phyloP scores from a whole-genome alignment of 371 early-diverging fungal genomes.

The Capniomyces stellatus region DNA sequence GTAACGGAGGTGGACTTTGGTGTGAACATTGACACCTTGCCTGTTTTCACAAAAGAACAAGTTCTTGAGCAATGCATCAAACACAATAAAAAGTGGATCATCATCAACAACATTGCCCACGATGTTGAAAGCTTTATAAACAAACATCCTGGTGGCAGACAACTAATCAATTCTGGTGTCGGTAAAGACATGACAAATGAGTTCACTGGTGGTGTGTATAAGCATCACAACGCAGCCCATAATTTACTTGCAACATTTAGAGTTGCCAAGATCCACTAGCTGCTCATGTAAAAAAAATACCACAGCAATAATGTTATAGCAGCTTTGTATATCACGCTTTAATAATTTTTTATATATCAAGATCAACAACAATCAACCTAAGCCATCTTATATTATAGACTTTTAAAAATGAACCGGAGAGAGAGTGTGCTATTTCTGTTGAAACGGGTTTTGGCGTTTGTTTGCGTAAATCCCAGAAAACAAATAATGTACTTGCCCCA shows the following conservation, averaged over 20 bases:
- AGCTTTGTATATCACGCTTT: background rate
- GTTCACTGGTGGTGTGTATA: constrained; percentile 80
- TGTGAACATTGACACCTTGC: constrained; percentile 44
- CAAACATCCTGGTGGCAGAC: constrained; percentile 81
- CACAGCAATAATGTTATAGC: background rate
- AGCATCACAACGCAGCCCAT: constrained; percentile 64
- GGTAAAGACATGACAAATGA: constrained; percentile 72
- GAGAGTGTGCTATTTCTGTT: too few relatives aligned
- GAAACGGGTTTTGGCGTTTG: too few relatives aligned
- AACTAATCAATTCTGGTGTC: constrained; percentile 45
- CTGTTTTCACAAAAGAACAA: constrained; percentile 54
- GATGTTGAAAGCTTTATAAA: constrained; percentile 75
- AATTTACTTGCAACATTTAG: constrained; percentile 28
- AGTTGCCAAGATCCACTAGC: background rate
- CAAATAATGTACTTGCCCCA: too few relatives aligned
- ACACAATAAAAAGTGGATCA: constrained; percentile 50
- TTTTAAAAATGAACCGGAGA: too few relatives aligned
- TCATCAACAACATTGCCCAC: constrained; percentile 75
- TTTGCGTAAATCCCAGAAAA: too few relatives aligned
- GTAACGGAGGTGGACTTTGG: constrained; percentile 56
- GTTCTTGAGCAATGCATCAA: constrained; percentile 38
- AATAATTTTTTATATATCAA: too few relatives aligned
- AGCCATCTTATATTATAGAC: too few relatives aligned
- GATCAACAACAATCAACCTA: too few relatives aligned
- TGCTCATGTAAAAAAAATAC: background rate